Base-by-base conservation (phyloP, 176 grass and related monocot genomes). In the Saccharum officinarum region DNA sequence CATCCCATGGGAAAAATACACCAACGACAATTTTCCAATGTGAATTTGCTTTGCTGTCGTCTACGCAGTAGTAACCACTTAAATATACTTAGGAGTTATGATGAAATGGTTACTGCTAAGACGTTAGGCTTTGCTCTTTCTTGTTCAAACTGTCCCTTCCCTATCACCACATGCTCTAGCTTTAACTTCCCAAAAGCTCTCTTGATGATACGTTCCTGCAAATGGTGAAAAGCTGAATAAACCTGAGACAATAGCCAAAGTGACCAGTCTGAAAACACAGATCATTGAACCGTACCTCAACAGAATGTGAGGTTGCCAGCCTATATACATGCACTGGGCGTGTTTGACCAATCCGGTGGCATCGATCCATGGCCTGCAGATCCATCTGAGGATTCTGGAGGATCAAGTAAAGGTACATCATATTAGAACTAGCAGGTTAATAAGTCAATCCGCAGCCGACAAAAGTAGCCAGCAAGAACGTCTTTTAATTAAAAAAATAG, bases 321-420 rank as follows among this genome's bases (percentile, higher is more conserved):
- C 97, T 87, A 85, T 95, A 98, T 13, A 95, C 97, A 55, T 98
- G 97, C 26, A 95, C 97, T 22, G 97, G 91, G 30, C 89, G 86
- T 36, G 91, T 94, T 88, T 98, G 97, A 39, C 97, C 97, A 89
- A 98, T 98, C 97, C 97, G 84, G 79, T 98, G 97, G 83, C 97
- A 98, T 40, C 97, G 77, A 73, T 98, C 97, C 97, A 98, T 98
- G 33, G 97, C 97, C 89, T 98, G 97, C 76, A 98, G 69, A 94
- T 98, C 97, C 91, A 92, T 92, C 80, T 98, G 97, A 82, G 97
- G 97, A 75, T 98, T 98, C 97, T 98, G 89, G 52, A 86, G 14
- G 55, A 77, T 13, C 1, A 84, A 85, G 26, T n/a, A 82, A 80
- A 80, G 28, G 34, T 12, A 76, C 15, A 41, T 8, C 39, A 3